phyloP scores from a whole-genome alignment of 2,329 filamentous ascomycete genomes.

The Diplodia sapinea region DNA sequence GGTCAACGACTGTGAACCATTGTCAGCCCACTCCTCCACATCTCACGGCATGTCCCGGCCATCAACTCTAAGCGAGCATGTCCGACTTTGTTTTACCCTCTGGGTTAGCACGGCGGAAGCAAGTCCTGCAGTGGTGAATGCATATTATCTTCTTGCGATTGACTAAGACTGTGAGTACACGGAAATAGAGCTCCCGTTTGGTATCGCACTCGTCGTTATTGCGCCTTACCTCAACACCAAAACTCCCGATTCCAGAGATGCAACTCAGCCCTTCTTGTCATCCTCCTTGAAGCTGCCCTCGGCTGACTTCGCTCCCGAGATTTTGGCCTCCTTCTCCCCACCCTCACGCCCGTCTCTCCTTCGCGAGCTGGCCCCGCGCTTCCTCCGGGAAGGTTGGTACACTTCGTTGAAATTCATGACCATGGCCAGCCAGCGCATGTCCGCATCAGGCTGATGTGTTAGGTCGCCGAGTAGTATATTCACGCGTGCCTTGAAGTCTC shows the following conservation, averaged over 20 bases:
- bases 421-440: slow-evolving; percentile 93
- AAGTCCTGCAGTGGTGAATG: not conserved
- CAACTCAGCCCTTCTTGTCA: slow-evolving; percentile 16
- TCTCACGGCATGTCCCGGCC: not conserved
- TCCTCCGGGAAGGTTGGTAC: slow-evolving; percentile 77
- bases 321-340: slow-evolving; percentile 38
- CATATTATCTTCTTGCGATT: not conserved
- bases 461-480: slow-evolving; percentile 87
- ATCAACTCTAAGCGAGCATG: not conserved
- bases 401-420: slow-evolving; percentile 99
- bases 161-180: not conserved
- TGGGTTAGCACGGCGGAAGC: not conserved
- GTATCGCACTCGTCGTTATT: not conserved
- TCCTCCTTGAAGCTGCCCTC: slow-evolving; percentile 21
- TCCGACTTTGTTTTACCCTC: not conserved
- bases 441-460: slow-evolving; percentile 87
- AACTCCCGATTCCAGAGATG: no score
- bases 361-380: slow-evolving; percentile 50
- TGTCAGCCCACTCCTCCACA: no score
- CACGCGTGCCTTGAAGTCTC: slow-evolving; percentile 77
- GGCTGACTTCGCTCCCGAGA: slow-evolving; percentile 34
- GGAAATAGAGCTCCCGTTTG: no score
- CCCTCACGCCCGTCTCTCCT: slow-evolving; percentile 44
- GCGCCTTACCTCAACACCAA: slow-evolving; percentile 24
- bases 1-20: not conserved